Evolutionary conservation across 2,329 filamentous ascomycete species (phyloP).

Genomic region (Alternaria atra): DNA sequence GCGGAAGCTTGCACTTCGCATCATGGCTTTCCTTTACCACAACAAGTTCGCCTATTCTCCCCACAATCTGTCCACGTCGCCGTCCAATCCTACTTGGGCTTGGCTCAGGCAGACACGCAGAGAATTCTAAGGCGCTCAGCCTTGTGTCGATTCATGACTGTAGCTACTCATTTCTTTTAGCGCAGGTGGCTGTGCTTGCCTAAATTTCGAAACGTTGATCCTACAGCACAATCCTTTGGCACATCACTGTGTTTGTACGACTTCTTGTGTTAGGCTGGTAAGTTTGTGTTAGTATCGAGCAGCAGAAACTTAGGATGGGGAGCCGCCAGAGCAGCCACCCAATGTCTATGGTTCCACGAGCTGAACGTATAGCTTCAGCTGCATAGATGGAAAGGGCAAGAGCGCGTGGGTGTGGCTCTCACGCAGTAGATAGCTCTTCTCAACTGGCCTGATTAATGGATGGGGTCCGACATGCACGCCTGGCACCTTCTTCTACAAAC

Average conservation of each 20-base stretch:
- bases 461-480: slow-evolving; percentile 20
- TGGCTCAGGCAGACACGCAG: slow-evolving; percentile 35
- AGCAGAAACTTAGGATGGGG: not conserved
- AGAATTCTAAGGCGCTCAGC: slow-evolving; percentile 30
- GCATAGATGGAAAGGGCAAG: slow-evolving; percentile 27
- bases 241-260: slow-evolving; percentile 11
- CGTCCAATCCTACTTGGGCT: slow-evolving; percentile 22
- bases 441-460: slow-evolving; percentile 22
- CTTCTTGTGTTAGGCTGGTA: not conserved
- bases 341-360: slow-evolving; percentile 26
- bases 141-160: slow-evolving; percentile 22
- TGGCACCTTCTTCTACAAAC: slow-evolving; percentile 13
- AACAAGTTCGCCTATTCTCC: slow-evolving; percentile 21
- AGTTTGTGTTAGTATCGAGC: not conserved
- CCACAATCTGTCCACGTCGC: slow-evolving; percentile 18
- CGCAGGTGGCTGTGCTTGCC: slow-evolving; percentile 42
- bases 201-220: slow-evolving; percentile 20
- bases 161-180: slow-evolving; percentile 37
- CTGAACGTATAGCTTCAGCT: slow-evolving; percentile 36
- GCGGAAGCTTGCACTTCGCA: slow-evolving; percentile 16
- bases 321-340: slow-evolving; percentile 13
- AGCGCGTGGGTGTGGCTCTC: slow-evolving; percentile 26
- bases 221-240: slow-evolving; percentile 18
- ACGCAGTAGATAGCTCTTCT: slow-evolving; percentile 24
- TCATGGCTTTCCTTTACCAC: slow-evolving; percentile 26